These are phyloP conservation scores for Suillus brevipes DNA, from an alignment of 768 basidiomycete genomes.

Conservation along the genomic window DNA sequence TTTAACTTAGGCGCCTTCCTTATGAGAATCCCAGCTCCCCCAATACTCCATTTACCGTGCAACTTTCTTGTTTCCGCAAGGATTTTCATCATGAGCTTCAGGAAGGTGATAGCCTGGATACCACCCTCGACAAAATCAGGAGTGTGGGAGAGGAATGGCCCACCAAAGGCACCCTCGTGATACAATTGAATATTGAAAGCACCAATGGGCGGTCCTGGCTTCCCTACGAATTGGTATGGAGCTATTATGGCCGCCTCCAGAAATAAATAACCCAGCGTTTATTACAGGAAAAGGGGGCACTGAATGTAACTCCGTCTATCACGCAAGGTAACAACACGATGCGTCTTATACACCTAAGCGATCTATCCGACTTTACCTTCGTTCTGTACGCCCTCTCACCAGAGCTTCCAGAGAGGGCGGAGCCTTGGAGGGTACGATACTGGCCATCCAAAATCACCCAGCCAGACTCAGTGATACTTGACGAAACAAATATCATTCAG, in stretches of 20 bases:
- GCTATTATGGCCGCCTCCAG: neutral
- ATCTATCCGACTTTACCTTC: slow-evolving; percentile 44
- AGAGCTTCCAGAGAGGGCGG: slow-evolving; percentile 19
- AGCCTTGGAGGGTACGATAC: slow-evolving; percentile 20
- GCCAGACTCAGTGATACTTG: neutral
- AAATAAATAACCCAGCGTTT: neutral
- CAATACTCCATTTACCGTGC: slow-evolving; percentile 3
- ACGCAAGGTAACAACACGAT: slow-evolving; percentile 47
- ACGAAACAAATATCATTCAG: neutral
- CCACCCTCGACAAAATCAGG: slow-evolving; percentile 9
- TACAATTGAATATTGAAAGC: slow-evolving; percentile 44
- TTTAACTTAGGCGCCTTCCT: neutral
- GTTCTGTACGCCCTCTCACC: slow-evolving; percentile 41
- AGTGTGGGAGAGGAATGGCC: slow-evolving; percentile 40
- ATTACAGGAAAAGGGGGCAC: slow-evolving; percentile 29
- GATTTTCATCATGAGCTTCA: neutral
- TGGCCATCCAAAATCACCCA: slow-evolving; percentile 22
- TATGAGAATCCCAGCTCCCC: neutral
- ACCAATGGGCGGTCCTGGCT: slow-evolving; percentile 40
- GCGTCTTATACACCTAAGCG: slow-evolving; percentile 50
- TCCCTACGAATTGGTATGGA: slow-evolving; percentile 44
- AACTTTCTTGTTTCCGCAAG: slow-evolving; percentile 23
- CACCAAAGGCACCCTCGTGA: slow-evolving; percentile 41
- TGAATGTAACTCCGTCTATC: slow-evolving; percentile 44
- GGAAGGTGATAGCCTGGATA: neutral